These are phyloP conservation scores for Teratosphaeria nubilosa DNA, from an alignment of 2,329 filamentous ascomycete genomes.

Conservation along the genomic window DNA sequence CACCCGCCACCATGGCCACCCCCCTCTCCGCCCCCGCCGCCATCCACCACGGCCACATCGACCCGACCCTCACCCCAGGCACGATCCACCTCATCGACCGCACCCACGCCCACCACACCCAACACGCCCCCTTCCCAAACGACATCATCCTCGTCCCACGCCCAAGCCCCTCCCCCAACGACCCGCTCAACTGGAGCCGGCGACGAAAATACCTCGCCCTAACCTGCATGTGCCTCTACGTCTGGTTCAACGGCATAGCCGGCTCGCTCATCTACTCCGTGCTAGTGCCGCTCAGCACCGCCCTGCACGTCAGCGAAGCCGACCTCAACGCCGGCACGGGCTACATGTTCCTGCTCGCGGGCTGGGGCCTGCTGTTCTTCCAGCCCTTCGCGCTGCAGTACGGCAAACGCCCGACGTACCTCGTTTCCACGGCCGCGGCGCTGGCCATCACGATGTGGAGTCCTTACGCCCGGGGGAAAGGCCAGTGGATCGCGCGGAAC, in stretches of 20 bases:
- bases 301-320: slow-evolving; percentile 36
- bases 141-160: slow-evolving; percentile 33
- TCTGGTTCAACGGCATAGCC: slow-evolving; percentile 40
- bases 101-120: slow-evolving; percentile 25
- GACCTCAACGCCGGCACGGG: slow-evolving; percentile 42
- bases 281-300: slow-evolving; percentile 37
- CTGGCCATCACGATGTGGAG: slow-evolving; percentile 35
- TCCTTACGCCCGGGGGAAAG: slow-evolving; percentile 34
- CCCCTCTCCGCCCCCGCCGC: neutral
- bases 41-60: slow-evolving; percentile 8
- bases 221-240: slow-evolving; percentile 36
- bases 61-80: slow-evolving; percentile 22
- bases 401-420: slow-evolving; percentile 41
- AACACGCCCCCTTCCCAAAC: slow-evolving; percentile 19
- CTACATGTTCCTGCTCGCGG: slow-evolving; percentile 12
- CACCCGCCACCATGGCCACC: slow-evolving; percentile 1
- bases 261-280: slow-evolving; percentile 42
- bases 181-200: slow-evolving; percentile 19
- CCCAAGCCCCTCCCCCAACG: slow-evolving; percentile 32
- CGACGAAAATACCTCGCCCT: slow-evolving; percentile 34
- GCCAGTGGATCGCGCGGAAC: slow-evolving; percentile 39
- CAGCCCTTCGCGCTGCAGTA: slow-evolving; percentile 44
- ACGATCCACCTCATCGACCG: slow-evolving; percentile 35
- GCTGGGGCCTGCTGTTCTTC: slow-evolving; percentile 41
- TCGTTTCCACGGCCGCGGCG: slow-evolving; percentile 33